Conservation (phyloP, 495 filamentous ascomycete species). For the Neurospora sp. region DNA sequence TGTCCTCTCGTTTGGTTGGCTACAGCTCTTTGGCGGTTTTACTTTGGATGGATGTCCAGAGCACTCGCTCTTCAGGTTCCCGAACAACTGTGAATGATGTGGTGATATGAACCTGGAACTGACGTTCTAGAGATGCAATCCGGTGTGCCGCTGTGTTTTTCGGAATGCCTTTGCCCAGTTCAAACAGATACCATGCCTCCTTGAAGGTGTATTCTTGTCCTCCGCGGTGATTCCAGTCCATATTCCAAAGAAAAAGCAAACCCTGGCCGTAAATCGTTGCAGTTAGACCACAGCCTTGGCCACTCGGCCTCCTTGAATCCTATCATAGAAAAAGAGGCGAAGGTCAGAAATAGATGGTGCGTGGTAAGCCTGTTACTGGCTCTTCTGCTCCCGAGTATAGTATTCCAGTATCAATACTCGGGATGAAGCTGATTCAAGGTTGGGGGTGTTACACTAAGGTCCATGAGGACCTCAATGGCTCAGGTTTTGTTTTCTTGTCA, state of each 20-base stretch:
- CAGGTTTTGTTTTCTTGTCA: neutral
- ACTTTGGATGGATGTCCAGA: neutral
- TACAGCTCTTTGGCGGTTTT: neutral
- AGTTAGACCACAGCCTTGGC: neutral
- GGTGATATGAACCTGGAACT: neutral
- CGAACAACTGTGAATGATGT: neutral
- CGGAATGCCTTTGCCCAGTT: neutral
- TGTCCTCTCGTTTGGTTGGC: neutral
- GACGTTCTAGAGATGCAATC: neutral
- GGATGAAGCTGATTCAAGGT: neutral
- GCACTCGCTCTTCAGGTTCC: neutral
- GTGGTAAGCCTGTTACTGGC: neutral
- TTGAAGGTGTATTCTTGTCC: neutral
- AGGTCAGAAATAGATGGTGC: neutral
- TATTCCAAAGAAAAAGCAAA: neutral
- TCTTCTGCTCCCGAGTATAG: neutral
- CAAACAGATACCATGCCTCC: neutral
- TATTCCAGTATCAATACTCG: neutral
- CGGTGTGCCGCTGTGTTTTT: neutral
- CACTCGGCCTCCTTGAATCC: neutral
- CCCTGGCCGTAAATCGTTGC: neutral
- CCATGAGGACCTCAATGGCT: neutral
- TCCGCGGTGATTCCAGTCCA: neutral
- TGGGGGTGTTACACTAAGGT: neutral
- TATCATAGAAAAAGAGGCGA: neutral